A percentile compares a stretch with the other conserved stretches of the same genome.
phyloP scores from a whole-genome alignment of 768 basidiomycete genomes.

The Leccinum ochraceum region DNA sequence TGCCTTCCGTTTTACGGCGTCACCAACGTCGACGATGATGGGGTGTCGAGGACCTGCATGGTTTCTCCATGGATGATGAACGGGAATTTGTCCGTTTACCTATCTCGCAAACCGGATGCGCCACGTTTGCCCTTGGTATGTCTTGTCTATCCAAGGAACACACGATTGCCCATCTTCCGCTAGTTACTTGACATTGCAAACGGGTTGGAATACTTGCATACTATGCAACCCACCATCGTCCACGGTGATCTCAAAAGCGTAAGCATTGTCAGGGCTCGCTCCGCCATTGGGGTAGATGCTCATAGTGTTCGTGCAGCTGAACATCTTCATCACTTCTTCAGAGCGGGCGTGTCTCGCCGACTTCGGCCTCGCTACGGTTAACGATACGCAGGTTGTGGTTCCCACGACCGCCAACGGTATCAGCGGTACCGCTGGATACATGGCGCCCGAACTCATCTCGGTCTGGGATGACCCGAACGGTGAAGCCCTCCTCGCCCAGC shows the following conservation, averaged over 20 bases:
- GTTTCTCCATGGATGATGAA: slow-evolving; percentile 31
- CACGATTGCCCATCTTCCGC: slow-evolving; percentile 2
- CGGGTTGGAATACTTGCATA: slow-evolving; percentile 42
- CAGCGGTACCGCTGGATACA: slow-evolving; percentile 27
- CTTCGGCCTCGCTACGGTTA: slow-evolving; percentile 28
- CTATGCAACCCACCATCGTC: slow-evolving; percentile 38
- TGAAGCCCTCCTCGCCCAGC: slow-evolving; percentile 9
- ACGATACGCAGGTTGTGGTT: slow-evolving; percentile 19
- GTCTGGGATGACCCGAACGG: slow-evolving; percentile 10
- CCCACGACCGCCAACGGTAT: slow-evolving; percentile 17
- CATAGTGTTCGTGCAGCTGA: slow-evolving; percentile 19
- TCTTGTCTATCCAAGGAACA: background rate
- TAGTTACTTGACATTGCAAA: slow-evolving; percentile 40
- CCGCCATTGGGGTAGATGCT: background rate
- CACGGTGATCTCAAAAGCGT: slow-evolving; percentile 49
- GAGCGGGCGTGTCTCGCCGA: slow-evolving; percentile 34
- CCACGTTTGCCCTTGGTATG: slow-evolving; percentile 37
- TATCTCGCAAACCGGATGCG: slow-evolving; percentile 27
- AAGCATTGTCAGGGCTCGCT: slow-evolving; percentile 11
- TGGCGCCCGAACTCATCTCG: slow-evolving; percentile 31
- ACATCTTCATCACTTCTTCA: slow-evolving; percentile 30
- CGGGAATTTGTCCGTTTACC: slow-evolving; percentile 33
- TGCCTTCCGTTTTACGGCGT: slow-evolving; percentile 35
- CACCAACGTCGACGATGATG: slow-evolving; percentile 11
- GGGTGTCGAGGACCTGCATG: slow-evolving; percentile 17